Base-by-base conservation (phyloP, 2,329 filamentous ascomycete species). In the Phialophora tarda region DNA sequence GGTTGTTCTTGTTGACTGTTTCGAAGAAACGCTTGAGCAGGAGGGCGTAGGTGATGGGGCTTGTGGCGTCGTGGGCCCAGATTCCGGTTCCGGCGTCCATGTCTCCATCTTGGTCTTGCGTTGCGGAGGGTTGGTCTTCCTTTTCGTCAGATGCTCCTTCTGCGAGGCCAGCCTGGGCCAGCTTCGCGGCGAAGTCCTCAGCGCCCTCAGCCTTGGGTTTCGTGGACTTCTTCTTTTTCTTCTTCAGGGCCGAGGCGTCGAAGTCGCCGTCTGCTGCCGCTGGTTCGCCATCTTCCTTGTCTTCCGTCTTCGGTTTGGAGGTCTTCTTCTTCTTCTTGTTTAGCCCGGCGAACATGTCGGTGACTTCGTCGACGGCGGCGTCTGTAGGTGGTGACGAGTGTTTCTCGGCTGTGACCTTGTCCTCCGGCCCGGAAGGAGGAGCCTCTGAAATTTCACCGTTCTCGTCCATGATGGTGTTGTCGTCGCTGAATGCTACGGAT, bases 11-110 rank as follows among this genome's bases (percentile, higher is more conserved):
- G 80, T 95, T 89, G 71, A 99, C 88, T 73, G 96, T 90, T 77
- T 88, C 90, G 87, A 97, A 99, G 86, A 99, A 99, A 73, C 95
- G 92, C 76, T 85, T 86, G 72, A 98, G 89, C 59, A 99, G 88
- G 70, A 93, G 86, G 75, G 88, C 86, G 86, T 97, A 99, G 77
- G 86, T 88, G 80, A 98, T 92, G 71, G 88, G 79, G 77, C 88
- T 88, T 65, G 86, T 88, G 78, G 90, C 87, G 76, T 93, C 88
- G 83, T 97, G 93, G 72, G 85, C 82, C 92, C 92, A 97, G 81
- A 97, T 91, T 69, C 93, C 93, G 51, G 92, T 97, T 73, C 93
- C 93, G 77, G 89, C 86, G 73, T 93, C 88, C 84, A 93, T 90
- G 75, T 97, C 92, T 72, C 92, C 93, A 77, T 83, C 81, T 68